Base-by-base conservation (phyloP, 768 basidiomycete genomes). In the Hypsizygus marmoreus region DNA sequence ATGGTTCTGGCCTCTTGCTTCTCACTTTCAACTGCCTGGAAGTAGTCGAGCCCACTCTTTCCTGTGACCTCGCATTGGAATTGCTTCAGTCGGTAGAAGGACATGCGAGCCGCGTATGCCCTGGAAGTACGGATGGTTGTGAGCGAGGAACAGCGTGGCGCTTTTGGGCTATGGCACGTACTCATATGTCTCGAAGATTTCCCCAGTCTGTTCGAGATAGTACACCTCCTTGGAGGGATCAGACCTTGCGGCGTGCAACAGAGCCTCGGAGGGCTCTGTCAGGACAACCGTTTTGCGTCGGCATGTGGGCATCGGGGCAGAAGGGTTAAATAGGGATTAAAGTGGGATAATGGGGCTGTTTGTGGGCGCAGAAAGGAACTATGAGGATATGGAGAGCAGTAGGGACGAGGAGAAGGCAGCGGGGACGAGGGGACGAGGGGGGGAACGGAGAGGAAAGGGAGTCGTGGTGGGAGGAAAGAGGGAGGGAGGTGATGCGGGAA, bases 41-140 rank as follows among this genome's bases (percentile, higher is more conserved):
- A 97, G 70, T 93, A 99, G 73, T 91, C 88, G 43, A 98, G 78
- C 43, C 86, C 85, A 55, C 90, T 88, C 73, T 93, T 95, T 67
- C 95, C 93, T 25, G 91, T 93, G 59, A 95, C 91, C 72, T 97
- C 95, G 65, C 95, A 98, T 62, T 95, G 92, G 69, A 97, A 98
- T 61, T 94, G 87, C 61, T 91, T 93, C 49, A 91, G 79, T 43
- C 84, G 81, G 73, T 97, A 97, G 75, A 97, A 98, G 49, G 90
- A 87, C 81, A 95, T 89, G 58, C 95, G 87, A 25, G 90, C 82
- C 34, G 88, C 82, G 73, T 95, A 97, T 17, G 91, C 83, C 59
- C 77, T 80, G 60, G 51, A 49, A 37, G 40, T 56, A 30, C 41
- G 38, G 50, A 35, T 19, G 38, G 44, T 46, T 46, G 45, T 56